A percentile compares a stretch with the other conserved stretches of the same genome.
Evolutionary conservation across 495 filamentous ascomycete genomes (phyloP).

Genomic region (Penicillium tannophilum): DNA sequence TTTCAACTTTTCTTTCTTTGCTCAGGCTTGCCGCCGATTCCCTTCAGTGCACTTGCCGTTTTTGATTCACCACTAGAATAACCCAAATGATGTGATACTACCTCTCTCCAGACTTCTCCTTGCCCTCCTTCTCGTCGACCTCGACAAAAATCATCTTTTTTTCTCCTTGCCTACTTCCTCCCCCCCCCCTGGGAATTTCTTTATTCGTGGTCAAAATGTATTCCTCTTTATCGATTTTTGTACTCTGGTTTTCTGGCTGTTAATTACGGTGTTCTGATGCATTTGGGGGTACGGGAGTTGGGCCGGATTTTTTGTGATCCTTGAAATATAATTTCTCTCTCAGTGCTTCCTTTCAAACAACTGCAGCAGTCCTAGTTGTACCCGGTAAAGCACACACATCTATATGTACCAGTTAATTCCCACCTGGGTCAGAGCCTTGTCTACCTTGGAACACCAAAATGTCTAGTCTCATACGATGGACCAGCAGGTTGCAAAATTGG

Average conservation of each 20-base stretch:
- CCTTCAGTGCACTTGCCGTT: neutral
- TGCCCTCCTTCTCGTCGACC: constrained; percentile 13
- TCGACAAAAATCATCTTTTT: constrained; percentile 12
- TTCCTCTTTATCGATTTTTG: constrained; percentile 31
- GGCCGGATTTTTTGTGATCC: constrained; percentile 30
- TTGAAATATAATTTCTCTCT: constrained; percentile 23
- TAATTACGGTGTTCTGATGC: constrained; percentile 37
- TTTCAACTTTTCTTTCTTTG: constrained; percentile 6
- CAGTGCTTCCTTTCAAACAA: neutral
- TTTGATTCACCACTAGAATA: neutral
- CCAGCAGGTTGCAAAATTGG: too few species aligned
- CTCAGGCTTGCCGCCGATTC: neutral
- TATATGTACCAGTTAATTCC: too few species aligned
- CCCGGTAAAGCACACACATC: too few species aligned
- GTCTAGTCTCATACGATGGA: too few species aligned
- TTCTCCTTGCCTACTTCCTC: constrained; percentile 7
- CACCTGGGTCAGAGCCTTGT: too few species aligned
- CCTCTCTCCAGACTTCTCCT: constrained; percentile 22
- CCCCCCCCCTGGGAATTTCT: too few species aligned
- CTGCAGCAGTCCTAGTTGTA: too few species aligned
- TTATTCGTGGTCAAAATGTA: constrained; percentile 16
- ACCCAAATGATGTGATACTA: constrained; percentile 3
- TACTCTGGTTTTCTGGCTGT: constrained; percentile 10
- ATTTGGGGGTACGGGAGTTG: constrained; percentile 39
- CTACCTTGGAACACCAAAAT: too few species aligned